Evolutionary conservation across 495 filamentous ascomycete species (phyloP).

Genomic region (Usnea hakonensis): DNA sequence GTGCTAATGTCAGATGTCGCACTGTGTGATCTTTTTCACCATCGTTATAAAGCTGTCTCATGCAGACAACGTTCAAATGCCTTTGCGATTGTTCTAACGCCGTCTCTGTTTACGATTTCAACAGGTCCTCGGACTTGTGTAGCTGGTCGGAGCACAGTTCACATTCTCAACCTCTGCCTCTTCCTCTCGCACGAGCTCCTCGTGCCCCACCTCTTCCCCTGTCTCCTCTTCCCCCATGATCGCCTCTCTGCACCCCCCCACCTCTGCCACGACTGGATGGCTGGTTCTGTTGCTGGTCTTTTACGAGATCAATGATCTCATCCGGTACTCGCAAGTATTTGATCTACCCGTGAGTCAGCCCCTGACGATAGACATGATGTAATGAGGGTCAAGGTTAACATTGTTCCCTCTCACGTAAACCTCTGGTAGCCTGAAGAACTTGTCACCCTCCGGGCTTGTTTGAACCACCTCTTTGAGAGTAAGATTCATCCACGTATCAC

Average conservation of each 20-base stretch:
- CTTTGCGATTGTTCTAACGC: not conserved
- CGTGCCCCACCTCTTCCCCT: slow-evolving; percentile 41
- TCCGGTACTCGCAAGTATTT: slow-evolving; percentile 96
- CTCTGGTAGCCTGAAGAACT: slow-evolving; percentile 82
- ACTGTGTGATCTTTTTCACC: not conserved
- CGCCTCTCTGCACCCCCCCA: slow-evolving; percentile 54
- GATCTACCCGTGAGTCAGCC: slow-evolving; percentile 52
- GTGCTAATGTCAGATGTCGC: too few species aligned
- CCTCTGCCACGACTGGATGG: slow-evolving; percentile 62
- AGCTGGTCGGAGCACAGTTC: not conserved
- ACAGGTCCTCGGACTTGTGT: not conserved
- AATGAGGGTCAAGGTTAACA: slow-evolving; percentile 43
- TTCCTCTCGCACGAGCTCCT: slow-evolving; percentile 44
- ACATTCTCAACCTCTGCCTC: slow-evolving; percentile 39
- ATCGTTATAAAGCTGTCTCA: too few species aligned
- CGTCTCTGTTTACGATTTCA: not conserved
- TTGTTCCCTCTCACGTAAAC: slow-evolving; percentile 97
- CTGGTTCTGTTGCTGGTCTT: slow-evolving; percentile 77
- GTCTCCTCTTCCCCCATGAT: slow-evolving; percentile 52
- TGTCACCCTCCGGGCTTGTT: slow-evolving; percentile 89
- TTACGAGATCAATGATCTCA: slow-evolving; percentile 88
- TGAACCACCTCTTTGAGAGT: slow-evolving; percentile 97
- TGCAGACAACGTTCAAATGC: too few species aligned
- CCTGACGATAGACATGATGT: too few species aligned
- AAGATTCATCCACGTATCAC: slow-evolving; percentile 99